These are phyloP conservation scores for Leccinellum luteum DNA, from an alignment of 768 basidiomycete genomes.

Conservation along the genomic window DNA sequence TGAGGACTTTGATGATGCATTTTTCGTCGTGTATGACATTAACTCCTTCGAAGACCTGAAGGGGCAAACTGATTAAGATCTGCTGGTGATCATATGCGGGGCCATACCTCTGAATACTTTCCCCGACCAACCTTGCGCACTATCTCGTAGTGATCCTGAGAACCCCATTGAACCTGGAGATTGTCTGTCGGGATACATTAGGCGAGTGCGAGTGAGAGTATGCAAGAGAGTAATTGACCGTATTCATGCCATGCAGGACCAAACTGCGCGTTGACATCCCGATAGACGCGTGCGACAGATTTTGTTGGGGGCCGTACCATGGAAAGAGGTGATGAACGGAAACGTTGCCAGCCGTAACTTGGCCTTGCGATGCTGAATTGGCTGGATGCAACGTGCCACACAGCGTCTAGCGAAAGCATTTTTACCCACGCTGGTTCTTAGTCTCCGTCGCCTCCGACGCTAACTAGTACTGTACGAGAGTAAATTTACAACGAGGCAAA, in stretches of 20 bases:
- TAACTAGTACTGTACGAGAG: background rate
- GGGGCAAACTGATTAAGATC: conserved; percentile 14
- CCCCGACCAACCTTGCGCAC: conserved; percentile 94
- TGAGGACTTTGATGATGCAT: conserved; percentile 97
- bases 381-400: conserved; percentile 18
- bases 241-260: conserved; percentile 96
- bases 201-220: background rate
- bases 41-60: conserved; percentile 88
- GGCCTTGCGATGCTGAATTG: conserved; percentile 6
- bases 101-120: conserved; percentile 86
- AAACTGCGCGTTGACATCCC: conserved; percentile 83
- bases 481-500: conserved; percentile 3
- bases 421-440: conserved; percentile 27
- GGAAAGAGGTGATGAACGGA: conserved; percentile 19
- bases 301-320: conserved; percentile 75
- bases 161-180: conserved; percentile 95
- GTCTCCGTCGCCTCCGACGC: background rate
- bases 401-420: conserved; percentile 5
- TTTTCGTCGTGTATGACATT: conserved; percentile 89
- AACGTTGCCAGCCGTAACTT: conserved; percentile 13
- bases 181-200: conserved; percentile 59
- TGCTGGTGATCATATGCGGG: conserved; percentile 4
- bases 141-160: conserved; percentile 97
- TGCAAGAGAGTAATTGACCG: conserved; percentile 47
- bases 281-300: conserved; percentile 83